Conservation (phyloP, 192 early-diverging fungal species). For the Coemansia erecta region DNA sequence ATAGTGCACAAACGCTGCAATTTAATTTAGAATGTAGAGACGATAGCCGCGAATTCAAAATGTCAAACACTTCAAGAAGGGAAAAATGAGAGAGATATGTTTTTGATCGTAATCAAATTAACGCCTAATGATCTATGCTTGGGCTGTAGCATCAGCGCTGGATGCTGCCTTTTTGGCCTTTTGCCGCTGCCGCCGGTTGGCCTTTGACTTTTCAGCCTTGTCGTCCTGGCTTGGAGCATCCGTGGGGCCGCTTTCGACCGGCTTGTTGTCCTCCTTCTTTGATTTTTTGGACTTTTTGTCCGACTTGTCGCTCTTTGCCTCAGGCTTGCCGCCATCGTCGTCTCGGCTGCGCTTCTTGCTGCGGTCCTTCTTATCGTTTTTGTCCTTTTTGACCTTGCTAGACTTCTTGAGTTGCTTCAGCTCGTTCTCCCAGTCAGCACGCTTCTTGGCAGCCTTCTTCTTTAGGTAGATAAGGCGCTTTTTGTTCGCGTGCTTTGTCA, state of each 20-base stretch:
- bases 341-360: background rate
- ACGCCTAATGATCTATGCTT: background rate
- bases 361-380: slow-evolving; percentile 13
- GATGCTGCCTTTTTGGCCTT: slow-evolving; percentile 30
- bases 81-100: too few relatives aligned
- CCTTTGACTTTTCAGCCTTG: slow-evolving; percentile 8
- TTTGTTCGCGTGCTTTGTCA: slow-evolving; percentile 55
- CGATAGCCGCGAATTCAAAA: background rate
- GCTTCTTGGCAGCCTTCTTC: slow-evolving; percentile 29
- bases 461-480: slow-evolving; percentile 56
- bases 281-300: slow-evolving; percentile 22
- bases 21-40: background rate
- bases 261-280: slow-evolving; percentile 26
- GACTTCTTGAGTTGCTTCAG: slow-evolving; percentile 18
- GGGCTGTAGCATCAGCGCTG: background rate
- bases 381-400: slow-evolving; percentile 43
- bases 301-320: slow-evolving; percentile 21
- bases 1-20: background rate
- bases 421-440: slow-evolving; percentile 24
- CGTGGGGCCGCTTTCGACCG: background rate
- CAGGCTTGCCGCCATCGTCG: slow-evolving; percentile 14
- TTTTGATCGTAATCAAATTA: background rate
- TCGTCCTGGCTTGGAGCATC: slow-evolving; percentile 3
- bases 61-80: background rate
- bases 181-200: slow-evolving; percentile 44